Evolutionary conservation across 2,329 filamentous ascomycete species (phyloP), one percentile per base, ranked within the genome.

Genomic region (Diaporthe citrichinensis): DNA sequence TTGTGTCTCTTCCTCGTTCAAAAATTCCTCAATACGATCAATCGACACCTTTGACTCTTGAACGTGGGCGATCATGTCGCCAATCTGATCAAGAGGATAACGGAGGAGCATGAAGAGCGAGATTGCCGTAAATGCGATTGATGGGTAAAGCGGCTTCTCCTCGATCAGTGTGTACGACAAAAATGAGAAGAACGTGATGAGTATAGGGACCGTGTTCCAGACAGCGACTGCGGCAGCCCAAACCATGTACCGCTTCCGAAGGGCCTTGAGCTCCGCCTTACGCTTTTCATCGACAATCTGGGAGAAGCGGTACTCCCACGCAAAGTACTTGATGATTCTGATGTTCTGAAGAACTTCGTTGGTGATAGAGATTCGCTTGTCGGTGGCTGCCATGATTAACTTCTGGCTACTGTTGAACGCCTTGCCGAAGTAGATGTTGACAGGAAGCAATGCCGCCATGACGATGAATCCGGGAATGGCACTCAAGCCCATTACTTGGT

Each of bases 311-410:
- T 95, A 92, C 84, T 99, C 97, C 97, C 97, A 99, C 0, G 97
- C 96, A 83, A 99, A 99, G 84, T 97, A 99, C 83, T 99, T 99
- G 90, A 99, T 98, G 83, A 99, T 98, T 71, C 97, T 92, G 78
- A 99, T 98, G 80, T 98, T 99, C 82, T 98, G 96, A 39, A 99
- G 88, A 10, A 98, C 94, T 84, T 99, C 97, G 83, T 99, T 99
- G 7, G 97, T 99, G 6, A 95, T 94, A 82, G 98, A 95, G 78
- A 99, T 98, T 72, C 97, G 93, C 81, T 97, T 97, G 85, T 99
- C 97, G 4, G 97, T 99, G 28, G 95, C 95, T 71, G 94, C 91
- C 86, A 98, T 92, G 80, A 99, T 98, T 78, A 92, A 91, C 86
- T 98, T 98, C 82, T 98, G 97, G 3, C 95, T 95, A 71, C 89